Conservation (phyloP, 768 basidiomycete genomes). For the Gyrodon lividus region DNA sequence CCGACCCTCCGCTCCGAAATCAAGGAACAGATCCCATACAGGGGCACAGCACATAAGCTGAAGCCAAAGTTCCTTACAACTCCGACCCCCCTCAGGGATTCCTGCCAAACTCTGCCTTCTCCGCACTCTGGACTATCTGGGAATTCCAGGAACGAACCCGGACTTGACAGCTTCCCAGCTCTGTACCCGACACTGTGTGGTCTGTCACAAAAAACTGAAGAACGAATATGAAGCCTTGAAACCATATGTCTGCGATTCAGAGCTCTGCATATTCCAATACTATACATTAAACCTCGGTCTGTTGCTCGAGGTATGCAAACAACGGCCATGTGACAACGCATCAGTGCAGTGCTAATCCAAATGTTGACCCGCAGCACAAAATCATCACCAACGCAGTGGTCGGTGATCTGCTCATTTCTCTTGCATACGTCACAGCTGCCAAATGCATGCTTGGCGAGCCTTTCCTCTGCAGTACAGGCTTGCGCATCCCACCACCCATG, state of each 20-base stretch:
- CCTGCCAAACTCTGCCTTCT: no score
- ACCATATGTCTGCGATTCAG: slow-evolving; percentile 68
- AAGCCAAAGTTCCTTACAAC: no score
- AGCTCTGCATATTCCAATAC: slow-evolving; percentile 69
- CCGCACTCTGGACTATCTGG: no score
- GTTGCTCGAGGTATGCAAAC: slow-evolving; percentile 57
- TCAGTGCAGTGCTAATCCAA: neutral
- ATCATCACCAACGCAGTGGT: slow-evolving; percentile 61
- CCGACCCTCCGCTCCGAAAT: no score
- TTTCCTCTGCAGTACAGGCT: slow-evolving; percentile 57
- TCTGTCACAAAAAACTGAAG: slow-evolving; percentile 62
- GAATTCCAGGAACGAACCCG: no score
- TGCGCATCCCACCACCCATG: slow-evolving; percentile 43
- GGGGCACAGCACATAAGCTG: no score
- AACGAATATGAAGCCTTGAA: slow-evolving; percentile 59
- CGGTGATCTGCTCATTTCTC: slow-evolving; percentile 67
- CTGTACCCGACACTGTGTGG: slow-evolving; percentile 68
- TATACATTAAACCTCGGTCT: slow-evolving; percentile 63
- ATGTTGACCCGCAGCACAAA: slow-evolving; percentile 52
- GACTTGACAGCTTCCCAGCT: no score
- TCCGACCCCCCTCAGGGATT: no score
- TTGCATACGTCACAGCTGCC: slow-evolving; percentile 55
- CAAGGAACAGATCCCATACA: no score
- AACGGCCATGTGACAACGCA: neutral
- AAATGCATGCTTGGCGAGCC: slow-evolving; percentile 56